Evolutionary conservation across 306 rosid genomes (phyloP), one percentile per base, ranked within the genome.

Genomic region (Vigna nakashimae): DNA sequence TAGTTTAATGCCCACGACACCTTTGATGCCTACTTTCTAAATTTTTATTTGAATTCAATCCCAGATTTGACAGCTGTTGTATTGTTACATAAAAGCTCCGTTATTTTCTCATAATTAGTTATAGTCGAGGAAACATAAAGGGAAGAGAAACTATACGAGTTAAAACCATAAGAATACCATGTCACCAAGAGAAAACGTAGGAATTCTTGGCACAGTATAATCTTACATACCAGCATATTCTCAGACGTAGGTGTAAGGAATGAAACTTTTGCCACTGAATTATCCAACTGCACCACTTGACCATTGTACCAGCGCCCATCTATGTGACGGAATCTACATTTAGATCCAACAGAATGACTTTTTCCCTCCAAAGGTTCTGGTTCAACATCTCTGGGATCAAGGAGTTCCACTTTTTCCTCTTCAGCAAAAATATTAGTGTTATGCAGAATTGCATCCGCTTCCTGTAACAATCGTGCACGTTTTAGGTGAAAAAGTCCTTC

Each of bases 221-320:
- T 52, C 56, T 22, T 50, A 81, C 90, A 8, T 84, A 95, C 98
- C 98, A 87, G 67, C 97, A 95, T 89, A 80, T 82, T 91, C 81
- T 95, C 97, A 34, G 97, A 83, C 16, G 90, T 92, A 65, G 98
- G 98, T 71, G 88, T 89, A 76, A 95, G 98, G 83, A 95, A 95
- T 28, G 97, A 85, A 77, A 95, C 59, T 77, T 86, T 95, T 42
- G 92, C 98, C 48, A 82, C 59, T 51, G 88, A 89, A 79, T 70
- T 88, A 49, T 85, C 86, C 86, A 85, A 66, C n/a, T 79, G 88
- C 64, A 92, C 76, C 55, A 95, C 80, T 88, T 70, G 87, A 72
- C 96, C 98, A 66, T 88, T 75, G 82, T 95, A 92, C 98, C 98
- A 95, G 58, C 96, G 89, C 55, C 98, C 98, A 92, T 95, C 87